Conservation (phyloP, 768 basidiomycete genomes). For the Boletus vinaceobasis region DNA sequence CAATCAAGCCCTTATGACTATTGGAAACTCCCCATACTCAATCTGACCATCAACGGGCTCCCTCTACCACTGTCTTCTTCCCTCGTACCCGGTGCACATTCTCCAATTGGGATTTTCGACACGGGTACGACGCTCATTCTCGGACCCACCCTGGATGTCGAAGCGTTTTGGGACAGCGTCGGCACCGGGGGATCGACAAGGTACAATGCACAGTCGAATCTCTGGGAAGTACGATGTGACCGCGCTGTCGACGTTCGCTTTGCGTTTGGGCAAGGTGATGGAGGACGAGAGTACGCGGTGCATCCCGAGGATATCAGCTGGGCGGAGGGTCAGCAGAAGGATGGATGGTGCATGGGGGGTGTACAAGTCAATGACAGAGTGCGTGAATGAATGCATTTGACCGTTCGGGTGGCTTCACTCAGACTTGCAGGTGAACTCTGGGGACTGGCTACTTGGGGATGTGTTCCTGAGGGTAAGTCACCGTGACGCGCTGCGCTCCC, state of each 20-base stretch:
- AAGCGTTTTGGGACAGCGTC: conserved; percentile 48
- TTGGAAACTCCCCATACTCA: conserved; percentile 53
- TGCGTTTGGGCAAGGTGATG: conserved; percentile 38
- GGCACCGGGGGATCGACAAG: conserved; percentile 38
- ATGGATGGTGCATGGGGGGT: conserved; percentile 56
- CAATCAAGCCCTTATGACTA: conserved; percentile 42
- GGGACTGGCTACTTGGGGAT: conserved; percentile 63
- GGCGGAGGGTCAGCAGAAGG: conserved; percentile 37
- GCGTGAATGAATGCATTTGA: conserved; percentile 6
- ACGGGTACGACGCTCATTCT: conserved; percentile 59
- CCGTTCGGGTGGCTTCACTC: conserved; percentile 3
- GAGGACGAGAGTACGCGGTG: conserved; percentile 38
- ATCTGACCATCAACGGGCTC: conserved; percentile 43
- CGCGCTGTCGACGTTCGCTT: conserved; percentile 45
- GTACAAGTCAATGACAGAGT: conserved; percentile 53
- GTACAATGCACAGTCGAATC: conserved; percentile 32
- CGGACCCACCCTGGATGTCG: conserved; percentile 51
- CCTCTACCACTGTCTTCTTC: conserved; percentile 43
- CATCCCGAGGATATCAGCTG: conserved; percentile 54
- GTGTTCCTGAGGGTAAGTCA: conserved; percentile 49
- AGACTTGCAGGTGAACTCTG: conserved; percentile 42
- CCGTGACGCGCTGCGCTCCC: neutral
- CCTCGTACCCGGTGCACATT: conserved; percentile 37
- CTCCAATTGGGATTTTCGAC: conserved; percentile 57
- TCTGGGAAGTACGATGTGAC: conserved; percentile 53